Percentiles rank a stretch among this genome's conserved stretches.
phyloP scores from a whole-genome alignment of 192 early-diverging fungal species.

The Backusella tuberculispora region DNA sequence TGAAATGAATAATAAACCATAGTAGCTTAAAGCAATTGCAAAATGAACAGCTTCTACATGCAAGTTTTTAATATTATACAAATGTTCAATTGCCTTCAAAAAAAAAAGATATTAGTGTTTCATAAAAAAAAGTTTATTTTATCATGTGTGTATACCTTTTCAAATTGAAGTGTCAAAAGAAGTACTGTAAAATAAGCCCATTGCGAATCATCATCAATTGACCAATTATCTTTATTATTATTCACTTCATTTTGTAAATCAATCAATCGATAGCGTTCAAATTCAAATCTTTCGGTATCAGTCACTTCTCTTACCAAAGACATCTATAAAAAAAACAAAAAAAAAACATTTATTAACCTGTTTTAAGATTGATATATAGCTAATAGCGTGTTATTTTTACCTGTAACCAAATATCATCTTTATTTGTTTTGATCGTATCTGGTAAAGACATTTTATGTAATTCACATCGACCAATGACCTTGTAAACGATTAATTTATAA shows the following conservation, averaged over 20 bases:
- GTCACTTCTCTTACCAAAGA: slow-evolving; percentile 67
- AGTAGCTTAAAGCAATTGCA: slow-evolving; percentile 79
- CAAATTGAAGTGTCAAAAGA: slow-evolving; percentile 89
- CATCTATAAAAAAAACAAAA: slow-evolving; percentile 45
- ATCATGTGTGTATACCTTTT: slow-evolving; percentile 45
- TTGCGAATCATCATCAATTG: slow-evolving; percentile 67
- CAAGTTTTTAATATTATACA: slow-evolving; percentile 63
- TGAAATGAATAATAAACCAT: slow-evolving; percentile 80
- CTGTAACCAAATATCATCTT: slow-evolving; percentile 96
- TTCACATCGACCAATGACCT: slow-evolving; percentile 90
- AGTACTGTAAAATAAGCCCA: slow-evolving; percentile 84
- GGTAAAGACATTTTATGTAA: slow-evolving; percentile 64
- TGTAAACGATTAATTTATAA: slow-evolving; percentile 92
- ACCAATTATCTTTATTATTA: slow-evolving; percentile 71
- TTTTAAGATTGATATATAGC: too few relatives aligned
- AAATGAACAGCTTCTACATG: slow-evolving; percentile 90
- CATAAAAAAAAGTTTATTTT: too few relatives aligned
- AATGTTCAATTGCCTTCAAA: slow-evolving; percentile 69
- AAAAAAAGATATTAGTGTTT: not conserved
- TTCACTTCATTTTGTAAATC: slow-evolving; percentile 72
- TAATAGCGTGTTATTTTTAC: too few relatives aligned
- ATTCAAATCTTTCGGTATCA: slow-evolving; percentile 47
- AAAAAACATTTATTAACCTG: not conserved
- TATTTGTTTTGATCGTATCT: slow-evolving; percentile 75
- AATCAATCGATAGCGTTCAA: slow-evolving; percentile 67